Base-by-base conservation (phyloP, 2,329 filamentous ascomycete genomes). In the Colletotrichum scovillei region DNA sequence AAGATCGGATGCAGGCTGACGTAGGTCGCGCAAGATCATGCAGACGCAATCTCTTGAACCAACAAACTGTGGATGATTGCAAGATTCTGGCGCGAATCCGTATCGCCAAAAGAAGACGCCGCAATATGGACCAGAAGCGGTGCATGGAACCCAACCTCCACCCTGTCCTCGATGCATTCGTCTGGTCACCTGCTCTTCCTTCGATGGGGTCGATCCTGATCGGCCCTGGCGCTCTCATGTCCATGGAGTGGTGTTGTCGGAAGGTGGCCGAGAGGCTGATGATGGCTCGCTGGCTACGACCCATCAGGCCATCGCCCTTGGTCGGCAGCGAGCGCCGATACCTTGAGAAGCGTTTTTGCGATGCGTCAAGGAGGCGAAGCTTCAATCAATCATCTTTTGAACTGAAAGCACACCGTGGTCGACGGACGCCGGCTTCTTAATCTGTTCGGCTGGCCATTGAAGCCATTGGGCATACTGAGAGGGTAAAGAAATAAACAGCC, bases 401-500 rank as follows among this genome's bases (percentile, higher is more conserved):
- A 72, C 78, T 1, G 79, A 76, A 5, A 71, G 77, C 67, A 78
- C 76, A 60, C 80, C 78, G 68, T 65, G 64, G 65, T 80, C 72
- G 3, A 75, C 67, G 28, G 66, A 30, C 3, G 14, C 59, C 2
- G 55, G 30, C 0, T 22, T 53, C 32, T 60, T 64, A 42, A 73
- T 60, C 46, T 73, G 66, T 55, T 73, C 59, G 6, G 70, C 42
- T 1, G 70, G 66, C 69, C 69, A 72, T 8, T 16, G 52, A 9
- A 69, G 53, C 69, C 69, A 72, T 30, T 59, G 53, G 28, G 58
- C 24, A 14, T 72, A 59, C 14, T 64, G 69, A 24, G 65, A 11
- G 8, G 69, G 53, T 14, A 72, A 1, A 11, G 9, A 12, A 7
- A 28, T 9, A 42, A 63, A 46, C 63, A 72, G 22, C 65, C 75